Base-by-base conservation (phyloP, 805 yeast genomes). In the Middelhovenomyces tepae region DNA sequence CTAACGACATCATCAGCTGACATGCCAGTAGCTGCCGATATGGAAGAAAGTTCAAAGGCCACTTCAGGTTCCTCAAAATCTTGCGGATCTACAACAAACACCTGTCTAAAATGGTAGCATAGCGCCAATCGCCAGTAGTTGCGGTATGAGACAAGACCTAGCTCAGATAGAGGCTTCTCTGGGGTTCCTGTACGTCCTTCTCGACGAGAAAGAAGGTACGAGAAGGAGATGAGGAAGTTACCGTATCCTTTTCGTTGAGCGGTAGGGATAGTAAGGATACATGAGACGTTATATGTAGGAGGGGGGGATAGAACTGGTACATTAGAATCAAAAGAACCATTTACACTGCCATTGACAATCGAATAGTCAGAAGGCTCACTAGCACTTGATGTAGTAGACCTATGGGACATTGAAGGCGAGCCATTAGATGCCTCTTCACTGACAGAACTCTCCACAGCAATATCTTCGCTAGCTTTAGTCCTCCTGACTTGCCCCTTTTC, bases 11-110 rank as follows among this genome's bases (percentile, higher is more conserved):
- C 97, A 9, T 89, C 79, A 6, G 80, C 69, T 2, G 70, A 77
- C 87, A 91, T 81, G 0, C 96, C 96, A 0, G 95, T 83, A 8
- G n/a, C n/a, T n/a, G n/a, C n/a, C n/a, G n/a, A n/a, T n/a, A n/a
- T n/a, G n/a, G n/a, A n/a, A n/a, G 87, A 70, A 6, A 54, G 28
- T 13, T 28, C 13, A 3, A 11, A 32, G 5, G 34, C 6, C 10
- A 31, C 16, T 5, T 32, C 31, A 8, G 25, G 22, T 15, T 31
- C 31, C 17, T 16, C 25, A 18, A 28, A n/a, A 15, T 0, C 11
- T 11, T 6, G 32, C 9, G 19, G 7, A 15, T 20, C 22, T 7
- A 19, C 8, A 34, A 15, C 11, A 11, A n/a, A 20, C 34, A 43
- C 31, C 13, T 46, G 44, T 23, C 42, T 42, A 14, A 80, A 56